Base-by-base conservation (phyloP, 2,329 filamentous ascomycete species). In the Simplicillium sp. region DNA sequence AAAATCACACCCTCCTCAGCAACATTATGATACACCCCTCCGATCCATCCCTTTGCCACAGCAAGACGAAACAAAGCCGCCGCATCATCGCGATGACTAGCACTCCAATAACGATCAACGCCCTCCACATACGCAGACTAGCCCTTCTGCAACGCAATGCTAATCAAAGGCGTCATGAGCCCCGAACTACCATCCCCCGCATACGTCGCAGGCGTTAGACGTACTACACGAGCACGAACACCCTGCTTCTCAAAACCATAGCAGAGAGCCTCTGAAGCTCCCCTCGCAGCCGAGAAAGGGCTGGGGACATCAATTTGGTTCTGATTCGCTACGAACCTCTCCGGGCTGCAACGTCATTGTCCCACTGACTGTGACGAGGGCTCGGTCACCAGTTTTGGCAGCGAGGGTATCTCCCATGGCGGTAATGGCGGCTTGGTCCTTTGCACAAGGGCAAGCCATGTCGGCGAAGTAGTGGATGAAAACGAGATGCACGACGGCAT, bases 401-500 rank as follows among this genome's bases (percentile, higher is more conserved):
- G 44, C 49, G 1, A 68, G 51, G 3, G 46, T 56, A 0, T 50
- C 43, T 4, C 50, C 59, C 29, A 70, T 55, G 6, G 64, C 59
- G 33, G 48, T 35, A 16, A 70, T 60, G 16, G 62, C 63, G 0
- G 41, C 49, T 2, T 49, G 47, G 40, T 69, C 65, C 0, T 46
- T 50, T 3, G 46, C 46, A 20, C 55, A 48, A 37, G 18, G 32
- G 11, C 37, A 32, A 2, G 18, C 39, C 28, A 37, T 46, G 13
- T 42, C 29, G 39, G 51, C 48, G 48, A 68, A 66, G 49, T 67
- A 56, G 49, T 66, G 59, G 25, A 56, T 48, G 45, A 68, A 68
- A 20, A 61, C 66, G 6, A 67, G 54, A 41, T 68, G 62, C 41
- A 67, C 56, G 29, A 62, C 58, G 12, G 54, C 62, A 35, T 68